These are phyloP conservation scores for Clitopilus passeckerianus DNA, from an alignment of 768 basidiomycete genomes.

Conservation along the genomic window DNA sequence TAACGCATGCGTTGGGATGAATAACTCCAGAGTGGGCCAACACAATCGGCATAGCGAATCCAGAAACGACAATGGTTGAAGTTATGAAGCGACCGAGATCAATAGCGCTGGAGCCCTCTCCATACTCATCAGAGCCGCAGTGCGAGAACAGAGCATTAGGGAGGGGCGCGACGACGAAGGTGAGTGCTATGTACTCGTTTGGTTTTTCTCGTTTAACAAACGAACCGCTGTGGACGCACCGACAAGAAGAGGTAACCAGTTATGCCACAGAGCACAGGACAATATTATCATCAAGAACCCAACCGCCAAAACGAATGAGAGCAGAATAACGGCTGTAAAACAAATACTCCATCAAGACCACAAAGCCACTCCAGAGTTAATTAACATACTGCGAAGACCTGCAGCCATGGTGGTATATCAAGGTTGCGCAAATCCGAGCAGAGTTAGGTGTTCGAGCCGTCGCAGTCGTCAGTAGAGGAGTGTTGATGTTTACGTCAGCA, in stretches of 20 bases:
- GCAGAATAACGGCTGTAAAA: constrained; percentile 80
- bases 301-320: constrained; percentile 94
- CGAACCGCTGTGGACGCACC: constrained; percentile 47
- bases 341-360: neutral
- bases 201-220: neutral
- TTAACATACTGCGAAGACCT: constrained; percentile 57
- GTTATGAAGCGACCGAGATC: constrained; percentile 97
- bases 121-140: constrained; percentile 87
- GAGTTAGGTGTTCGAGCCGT: neutral
- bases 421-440: neutral
- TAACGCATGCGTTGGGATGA: constrained; percentile 74
- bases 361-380: neutral
- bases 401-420: constrained; percentile 43
- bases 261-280: constrained; percentile 91
- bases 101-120: constrained; percentile 63
- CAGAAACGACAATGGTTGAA: constrained; percentile 83
- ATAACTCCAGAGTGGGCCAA: constrained; percentile 92
- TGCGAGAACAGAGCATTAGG: constrained; percentile 95
- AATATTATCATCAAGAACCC: constrained; percentile 99
- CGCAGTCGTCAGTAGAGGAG: neutral
- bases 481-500: neutral
- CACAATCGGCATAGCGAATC: constrained; percentile 89
- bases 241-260: constrained; percentile 96
- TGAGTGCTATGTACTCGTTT: constrained; percentile 56
- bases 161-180: constrained; percentile 91